These are phyloP conservation scores for Alternaria sp. DNA, from an alignment of 2,329 filamentous ascomycete genomes.

Conservation along the genomic window DNA sequence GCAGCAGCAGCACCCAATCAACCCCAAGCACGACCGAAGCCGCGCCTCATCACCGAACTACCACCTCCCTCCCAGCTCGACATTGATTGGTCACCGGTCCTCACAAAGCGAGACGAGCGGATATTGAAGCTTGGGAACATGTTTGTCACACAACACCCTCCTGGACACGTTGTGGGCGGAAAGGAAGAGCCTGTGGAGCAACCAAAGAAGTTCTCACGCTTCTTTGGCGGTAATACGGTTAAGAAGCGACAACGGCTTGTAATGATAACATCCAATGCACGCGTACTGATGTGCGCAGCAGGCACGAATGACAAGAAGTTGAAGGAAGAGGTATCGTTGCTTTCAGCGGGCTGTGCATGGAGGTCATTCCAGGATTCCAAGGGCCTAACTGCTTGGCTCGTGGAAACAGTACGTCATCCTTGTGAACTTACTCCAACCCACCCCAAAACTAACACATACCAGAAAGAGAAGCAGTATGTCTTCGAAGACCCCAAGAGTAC, in stretches of 20 bases:
- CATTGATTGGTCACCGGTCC: slow-evolving; percentile 89
- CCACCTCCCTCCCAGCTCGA: slow-evolving; percentile 64
- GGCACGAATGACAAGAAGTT: slow-evolving; percentile 96
- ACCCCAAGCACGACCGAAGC: slow-evolving; percentile 63
- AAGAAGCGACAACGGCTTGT: slow-evolving; percentile 95
- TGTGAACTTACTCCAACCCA: neutral
- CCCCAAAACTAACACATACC: slow-evolving; percentile 14
- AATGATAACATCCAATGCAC: slow-evolving; percentile 90
- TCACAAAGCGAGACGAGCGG: slow-evolving; percentile 88
- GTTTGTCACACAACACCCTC: slow-evolving; percentile 80
- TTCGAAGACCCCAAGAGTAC: slow-evolving; percentile 92
- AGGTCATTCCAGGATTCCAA: slow-evolving; percentile 84
- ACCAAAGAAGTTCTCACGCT: slow-evolving; percentile 85
- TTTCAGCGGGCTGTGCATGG: slow-evolving; percentile 78
- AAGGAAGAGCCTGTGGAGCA: slow-evolving; percentile 71
- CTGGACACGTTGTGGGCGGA: slow-evolving; percentile 75
- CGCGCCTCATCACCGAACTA: slow-evolving; percentile 86
- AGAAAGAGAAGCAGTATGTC: slow-evolving; percentile 89
- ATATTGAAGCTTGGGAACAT: slow-evolving; percentile 94
- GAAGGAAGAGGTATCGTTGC: slow-evolving; percentile 88
- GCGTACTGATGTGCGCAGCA: slow-evolving; percentile 87
- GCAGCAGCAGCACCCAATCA: slow-evolving; percentile 30
- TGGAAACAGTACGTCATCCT: slow-evolving; percentile 81
- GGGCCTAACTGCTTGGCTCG: slow-evolving; percentile 84
- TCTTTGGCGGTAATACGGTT: slow-evolving; percentile 88